Conservation (phyloP, 169 alveolate species). For the Miamiensis avidus region DNA sequence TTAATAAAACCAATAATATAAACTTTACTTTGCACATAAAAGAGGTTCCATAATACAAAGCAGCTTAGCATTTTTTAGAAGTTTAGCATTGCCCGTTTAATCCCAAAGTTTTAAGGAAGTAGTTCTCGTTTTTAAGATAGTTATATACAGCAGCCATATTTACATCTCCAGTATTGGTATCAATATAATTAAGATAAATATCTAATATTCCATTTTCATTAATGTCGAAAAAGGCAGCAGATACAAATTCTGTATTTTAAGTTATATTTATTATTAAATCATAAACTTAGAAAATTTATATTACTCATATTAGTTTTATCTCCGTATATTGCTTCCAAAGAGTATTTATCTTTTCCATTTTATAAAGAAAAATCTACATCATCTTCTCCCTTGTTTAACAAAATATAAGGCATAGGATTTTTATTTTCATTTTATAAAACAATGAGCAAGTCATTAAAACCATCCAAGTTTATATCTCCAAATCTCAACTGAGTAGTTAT, state of each 20-base stretch:
- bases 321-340: no score
- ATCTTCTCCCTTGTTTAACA: background rate
- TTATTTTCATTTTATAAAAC: background rate
- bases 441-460: slow-evolving; percentile 27
- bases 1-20: no score
- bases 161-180: background rate
- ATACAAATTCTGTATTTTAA: background rate
- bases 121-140: slow-evolving; percentile 30
- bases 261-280: no score
- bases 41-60: slow-evolving; percentile 40
- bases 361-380: background rate
- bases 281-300: no score
- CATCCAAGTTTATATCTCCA: slow-evolving; percentile 35
- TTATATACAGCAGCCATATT: slow-evolving; percentile 25
- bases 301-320: no score
- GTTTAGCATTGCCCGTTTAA: slow-evolving; percentile 45
- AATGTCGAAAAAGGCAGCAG: slow-evolving; percentile 40
- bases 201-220: slow-evolving; percentile 48
- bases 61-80: slow-evolving; percentile 19
- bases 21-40: slow-evolving; percentile 24
- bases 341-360: background rate
- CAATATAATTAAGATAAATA: slow-evolving; percentile 19
- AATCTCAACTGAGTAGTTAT: slow-evolving; percentile 21
- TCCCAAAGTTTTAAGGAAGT: slow-evolving; percentile 41
- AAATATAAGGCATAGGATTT: background rate